Evolutionary conservation across 306 rosid genomes (phyloP).

Genomic region (Malus asiatica): DNA sequence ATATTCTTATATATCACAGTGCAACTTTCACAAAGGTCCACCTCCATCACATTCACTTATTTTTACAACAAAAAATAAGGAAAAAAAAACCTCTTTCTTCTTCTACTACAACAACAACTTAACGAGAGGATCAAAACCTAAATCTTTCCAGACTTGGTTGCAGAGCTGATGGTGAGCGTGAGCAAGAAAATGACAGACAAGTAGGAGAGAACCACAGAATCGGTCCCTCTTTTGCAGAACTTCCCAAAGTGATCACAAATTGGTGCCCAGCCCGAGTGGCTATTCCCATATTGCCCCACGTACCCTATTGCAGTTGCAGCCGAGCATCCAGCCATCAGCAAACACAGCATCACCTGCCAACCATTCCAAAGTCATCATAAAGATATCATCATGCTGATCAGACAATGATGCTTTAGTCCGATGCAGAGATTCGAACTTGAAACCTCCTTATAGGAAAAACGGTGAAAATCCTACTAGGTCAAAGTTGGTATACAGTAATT

Average conservation of each 20-base stretch:
- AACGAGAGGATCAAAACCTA: neutral
- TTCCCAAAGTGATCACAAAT: conserved; percentile 35
- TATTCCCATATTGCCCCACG: conserved; percentile 47
- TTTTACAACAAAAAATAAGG: neutral
- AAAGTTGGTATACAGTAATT: neutral
- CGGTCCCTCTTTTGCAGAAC: conserved; percentile 26
- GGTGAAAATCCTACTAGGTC: neutral
- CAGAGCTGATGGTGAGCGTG: conserved; percentile 30
- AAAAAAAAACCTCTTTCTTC: neutral
- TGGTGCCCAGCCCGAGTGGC: conserved; percentile 42
- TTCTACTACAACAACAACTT: neutral
- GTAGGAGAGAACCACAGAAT: conserved; percentile 42
- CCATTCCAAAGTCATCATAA: neutral
- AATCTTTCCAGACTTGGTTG: conserved; percentile 26
- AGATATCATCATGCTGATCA: neutral
- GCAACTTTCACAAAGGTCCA: neutral
- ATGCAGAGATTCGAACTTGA: neutral
- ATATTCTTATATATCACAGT: neutral
- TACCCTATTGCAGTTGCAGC: conserved; percentile 44
- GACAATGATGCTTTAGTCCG: neutral
- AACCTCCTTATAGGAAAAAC: neutral
- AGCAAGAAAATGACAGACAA: conserved; percentile 28
- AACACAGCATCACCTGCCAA: conserved; percentile 25
- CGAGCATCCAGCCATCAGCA: conserved; percentile 37
- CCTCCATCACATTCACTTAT: neutral